phyloP scores from a whole-genome alignment of 306 rosid species.

The Cucurbita argyrosperma region DNA sequence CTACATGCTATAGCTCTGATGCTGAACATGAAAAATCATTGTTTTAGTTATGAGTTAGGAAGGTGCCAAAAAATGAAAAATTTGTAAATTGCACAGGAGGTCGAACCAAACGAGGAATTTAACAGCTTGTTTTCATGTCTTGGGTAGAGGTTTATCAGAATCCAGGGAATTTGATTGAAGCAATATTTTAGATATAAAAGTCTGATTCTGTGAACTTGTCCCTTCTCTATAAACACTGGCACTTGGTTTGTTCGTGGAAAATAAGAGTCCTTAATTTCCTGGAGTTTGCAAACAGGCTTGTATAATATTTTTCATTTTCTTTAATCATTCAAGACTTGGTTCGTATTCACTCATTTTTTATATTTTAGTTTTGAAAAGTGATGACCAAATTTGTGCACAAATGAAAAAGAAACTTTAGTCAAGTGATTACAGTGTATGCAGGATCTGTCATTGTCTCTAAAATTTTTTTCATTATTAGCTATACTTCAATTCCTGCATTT shows the following conservation, averaged over 20 bases:
- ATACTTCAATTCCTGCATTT: neutral
- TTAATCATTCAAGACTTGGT: neutral
- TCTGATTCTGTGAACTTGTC: neutral
- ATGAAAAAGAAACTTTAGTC: neutral
- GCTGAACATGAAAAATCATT: too few species aligned
- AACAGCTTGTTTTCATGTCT: neutral
- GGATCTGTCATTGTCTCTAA: neutral
- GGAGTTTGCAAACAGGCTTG: neutral
- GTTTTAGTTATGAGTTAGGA: neutral
- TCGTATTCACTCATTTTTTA: neutral
- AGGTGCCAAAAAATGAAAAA: neutral
- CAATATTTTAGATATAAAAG: neutral
- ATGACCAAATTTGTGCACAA: neutral
- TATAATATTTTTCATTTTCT: neutral
- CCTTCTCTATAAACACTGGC: neutral
- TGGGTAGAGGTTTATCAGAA: neutral
- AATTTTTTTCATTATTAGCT: neutral
- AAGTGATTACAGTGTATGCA: neutral
- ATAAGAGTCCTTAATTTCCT: neutral
- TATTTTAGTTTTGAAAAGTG: neutral
- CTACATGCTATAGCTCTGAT: too few species aligned
- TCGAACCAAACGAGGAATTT: neutral
- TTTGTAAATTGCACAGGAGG: neutral
- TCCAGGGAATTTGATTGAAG: neutral
- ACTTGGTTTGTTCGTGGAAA: neutral